phyloP scores from a whole-genome alignment of 352 stramenopile species.

The Globisporangium spinosum region DNA sequence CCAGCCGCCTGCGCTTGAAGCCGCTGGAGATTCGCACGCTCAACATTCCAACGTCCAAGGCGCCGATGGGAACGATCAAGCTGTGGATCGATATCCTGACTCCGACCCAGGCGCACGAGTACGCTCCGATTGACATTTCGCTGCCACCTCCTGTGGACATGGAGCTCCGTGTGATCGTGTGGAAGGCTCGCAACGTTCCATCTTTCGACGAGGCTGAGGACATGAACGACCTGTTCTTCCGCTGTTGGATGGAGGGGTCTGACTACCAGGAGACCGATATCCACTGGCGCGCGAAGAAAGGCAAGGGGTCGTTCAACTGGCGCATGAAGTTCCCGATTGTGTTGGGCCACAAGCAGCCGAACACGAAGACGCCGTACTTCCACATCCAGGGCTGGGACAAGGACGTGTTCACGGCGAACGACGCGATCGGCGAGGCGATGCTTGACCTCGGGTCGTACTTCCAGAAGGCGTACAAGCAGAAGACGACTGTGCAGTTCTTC shows the following conservation, averaged over 20 bases:
- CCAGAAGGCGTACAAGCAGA: slow-evolving; percentile 76
- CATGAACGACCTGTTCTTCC: slow-evolving; percentile 93
- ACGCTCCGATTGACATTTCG: slow-evolving; percentile 81
- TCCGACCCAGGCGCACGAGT: slow-evolving; percentile 66
- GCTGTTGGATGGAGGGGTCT: slow-evolving; percentile 83
- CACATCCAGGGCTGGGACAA: slow-evolving; percentile 94
- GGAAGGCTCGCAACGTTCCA: slow-evolving; percentile 89
- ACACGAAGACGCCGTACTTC: slow-evolving; percentile 92
- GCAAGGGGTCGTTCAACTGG: slow-evolving; percentile 94
- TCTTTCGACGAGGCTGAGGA: slow-evolving; percentile 84
- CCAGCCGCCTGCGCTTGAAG: slow-evolving; percentile 62
- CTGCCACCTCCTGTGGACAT: slow-evolving; percentile 79
- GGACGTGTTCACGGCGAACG: slow-evolving; percentile 90
- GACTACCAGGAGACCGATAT: slow-evolving; percentile 89
- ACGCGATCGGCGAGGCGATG: slow-evolving; percentile 88
- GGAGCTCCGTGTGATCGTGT: slow-evolving; percentile 92
- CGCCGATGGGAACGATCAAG: slow-evolving; percentile 82
- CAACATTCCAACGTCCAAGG: slow-evolving; percentile 78
- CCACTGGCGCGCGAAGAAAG: slow-evolving; percentile 93
- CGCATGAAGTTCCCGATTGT: slow-evolving; percentile 92
- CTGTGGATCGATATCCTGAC: slow-evolving; percentile 92
- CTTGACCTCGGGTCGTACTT: slow-evolving; percentile 74
- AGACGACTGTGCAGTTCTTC: slow-evolving; percentile 75
- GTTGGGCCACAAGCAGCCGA: slow-evolving; percentile 79
- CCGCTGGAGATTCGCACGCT: slow-evolving; percentile 81